phyloP scores from a whole-genome alignment of 2,329 filamentous ascomycete species.

The Beauveria bassiana region DNA sequence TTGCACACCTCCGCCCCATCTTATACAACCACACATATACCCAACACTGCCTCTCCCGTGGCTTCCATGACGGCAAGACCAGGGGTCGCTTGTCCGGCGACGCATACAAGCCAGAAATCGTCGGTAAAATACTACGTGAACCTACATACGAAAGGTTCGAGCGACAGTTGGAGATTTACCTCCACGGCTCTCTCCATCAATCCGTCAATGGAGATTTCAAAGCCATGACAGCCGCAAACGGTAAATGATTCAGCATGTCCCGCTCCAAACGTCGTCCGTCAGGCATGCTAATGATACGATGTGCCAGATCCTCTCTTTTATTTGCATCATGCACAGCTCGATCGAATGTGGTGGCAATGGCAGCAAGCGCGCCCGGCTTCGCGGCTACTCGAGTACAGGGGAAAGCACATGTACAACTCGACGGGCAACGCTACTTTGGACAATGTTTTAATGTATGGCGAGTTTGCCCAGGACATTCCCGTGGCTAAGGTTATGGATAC shows the following conservation, averaged over 20 bases:
- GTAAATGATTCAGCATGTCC: background rate
- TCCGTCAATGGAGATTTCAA: conserved; percentile 13
- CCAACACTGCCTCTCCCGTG: conserved; percentile 11
- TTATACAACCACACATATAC: conserved; percentile 12
- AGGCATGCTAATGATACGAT: background rate
- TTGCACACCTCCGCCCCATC: conserved; percentile 13
- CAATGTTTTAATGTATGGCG: conserved; percentile 6
- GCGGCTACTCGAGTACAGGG: conserved; percentile 1
- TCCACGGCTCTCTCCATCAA: conserved; percentile 11
- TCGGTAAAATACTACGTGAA: background rate
- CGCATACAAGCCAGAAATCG: conserved; percentile 5
- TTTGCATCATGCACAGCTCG: conserved; percentile 11
- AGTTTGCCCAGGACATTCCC: background rate
- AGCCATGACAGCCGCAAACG: conserved; percentile 13
- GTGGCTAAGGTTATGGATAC: conserved; percentile 7
- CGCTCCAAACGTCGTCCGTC: background rate
- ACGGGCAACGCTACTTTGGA: background rate
- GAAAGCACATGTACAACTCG: conserved; percentile 12
- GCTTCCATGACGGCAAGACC: conserved; percentile 4
- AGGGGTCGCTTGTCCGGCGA: conserved; percentile 3
- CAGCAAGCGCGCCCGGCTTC: background rate
- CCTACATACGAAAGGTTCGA: background rate
- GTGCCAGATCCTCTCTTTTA: conserved; percentile 11
- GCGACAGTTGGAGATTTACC: conserved; percentile 6
- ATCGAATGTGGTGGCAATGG: conserved; percentile 13